phyloP scores from a whole-genome alignment of 306 rosid species.

The Vachellia collinsii region DNA sequence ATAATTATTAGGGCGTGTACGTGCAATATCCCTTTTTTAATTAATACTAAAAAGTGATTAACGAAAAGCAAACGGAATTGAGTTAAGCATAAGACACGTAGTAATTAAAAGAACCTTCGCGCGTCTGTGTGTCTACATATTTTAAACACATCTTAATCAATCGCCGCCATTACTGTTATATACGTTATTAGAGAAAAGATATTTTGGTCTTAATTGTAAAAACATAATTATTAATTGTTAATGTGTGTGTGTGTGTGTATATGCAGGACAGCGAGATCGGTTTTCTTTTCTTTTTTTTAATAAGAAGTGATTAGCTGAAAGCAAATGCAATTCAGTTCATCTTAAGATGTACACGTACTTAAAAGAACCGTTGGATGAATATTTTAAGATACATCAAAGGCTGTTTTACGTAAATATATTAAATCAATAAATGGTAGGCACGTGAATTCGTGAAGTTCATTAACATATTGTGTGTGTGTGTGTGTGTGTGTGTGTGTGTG shows the following conservation, averaged over 20 bases:
- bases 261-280: not conserved
- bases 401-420: not conserved
- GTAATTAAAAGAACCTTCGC: no score
- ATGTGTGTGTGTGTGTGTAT: no score
- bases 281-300: not conserved
- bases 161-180: no score
- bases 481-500: no score
- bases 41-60: no score
- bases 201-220: no score
- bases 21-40: no score
- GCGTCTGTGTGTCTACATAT: no score
- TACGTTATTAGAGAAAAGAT: no score
- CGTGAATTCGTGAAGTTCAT: not conserved
- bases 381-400: not conserved
- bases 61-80: no score
- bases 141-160: no score
- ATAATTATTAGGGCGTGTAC: no score
- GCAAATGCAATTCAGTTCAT: constrained; percentile 1
- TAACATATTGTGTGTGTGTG: not conserved
- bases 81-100: not conserved
- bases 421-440: not conserved
- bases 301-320: not conserved
- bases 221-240: not conserved
- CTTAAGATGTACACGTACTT: constrained; percentile 26
- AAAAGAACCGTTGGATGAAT: not conserved